Evolutionary conservation across 2,329 filamentous ascomycete genomes (phyloP), one percentile per base, ranked within the genome.

Genomic region (Botrytis pseudocinerea): DNA sequence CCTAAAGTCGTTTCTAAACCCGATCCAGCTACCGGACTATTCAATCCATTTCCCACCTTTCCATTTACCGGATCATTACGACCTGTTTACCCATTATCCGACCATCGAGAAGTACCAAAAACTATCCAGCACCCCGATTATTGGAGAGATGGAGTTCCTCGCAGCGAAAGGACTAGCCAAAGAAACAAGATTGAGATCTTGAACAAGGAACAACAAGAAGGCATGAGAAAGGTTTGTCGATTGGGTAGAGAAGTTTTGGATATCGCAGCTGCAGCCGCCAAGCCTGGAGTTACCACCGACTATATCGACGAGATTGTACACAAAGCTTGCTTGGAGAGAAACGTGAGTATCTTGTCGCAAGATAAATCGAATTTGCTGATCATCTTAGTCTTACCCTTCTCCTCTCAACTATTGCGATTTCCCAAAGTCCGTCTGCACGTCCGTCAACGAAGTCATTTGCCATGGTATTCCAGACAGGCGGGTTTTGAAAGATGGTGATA

Each of bases 341-440:
- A 98, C 77, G 95, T 98, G 84, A 84, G 92, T 16, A 82, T 18
- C 32, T n/a, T 18, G 9, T 22, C 57, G 28, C 8, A 32, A 35
- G n/a, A 46, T 22, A 16, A n/a, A 16, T 46, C 16, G 2, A 16
- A 64, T 32, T 12, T 73, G 62, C 78, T 80, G 73, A 81, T 65
- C 18, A 38, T 16, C 28, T 63, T 75, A 98, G 95, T 93, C 94
- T 16, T 98, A 98, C 82, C 95, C 95, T 0, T 98, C 95, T 0
- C 94, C 95, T 1, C 86, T 98, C 48, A 98, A 98, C 85, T 98
- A 98, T 84, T 93, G 93, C 85, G 87, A 95, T 83, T 99, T 98
- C 84, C 96, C 96, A 77, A 99, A 99, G 85, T 99, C 96, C 0
- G 93, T 98, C 75, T 99, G 96, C 84, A 98, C 95, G 4, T 98